These are phyloP conservation scores for Pseudofabraea citricarpa DNA, from an alignment of 2,329 filamentous ascomycete species.

Conservation along the genomic window DNA sequence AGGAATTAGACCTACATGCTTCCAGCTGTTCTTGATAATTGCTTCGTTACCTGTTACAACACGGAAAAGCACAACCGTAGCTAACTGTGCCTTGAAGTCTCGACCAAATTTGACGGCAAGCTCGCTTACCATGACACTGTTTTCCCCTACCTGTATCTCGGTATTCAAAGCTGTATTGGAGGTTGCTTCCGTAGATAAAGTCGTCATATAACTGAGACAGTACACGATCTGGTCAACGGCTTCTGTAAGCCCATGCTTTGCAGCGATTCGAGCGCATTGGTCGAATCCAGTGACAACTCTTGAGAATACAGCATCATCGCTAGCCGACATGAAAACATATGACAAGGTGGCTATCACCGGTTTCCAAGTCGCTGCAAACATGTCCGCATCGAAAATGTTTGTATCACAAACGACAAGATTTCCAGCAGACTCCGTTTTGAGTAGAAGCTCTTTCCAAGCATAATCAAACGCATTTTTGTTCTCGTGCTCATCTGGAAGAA, in stretches of 20 bases:
- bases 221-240: slow-evolving; percentile 91
- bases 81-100: slow-evolving; percentile 89
- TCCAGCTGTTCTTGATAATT: slow-evolving; percentile 73
- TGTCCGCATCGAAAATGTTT: slow-evolving; percentile 93
- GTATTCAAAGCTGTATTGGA: slow-evolving; percentile 89
- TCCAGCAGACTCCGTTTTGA: slow-evolving; percentile 75
- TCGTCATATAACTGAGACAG: slow-evolving; percentile 86
- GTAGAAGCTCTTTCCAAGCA: slow-evolving; percentile 89
- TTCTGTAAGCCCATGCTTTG: slow-evolving; percentile 76
- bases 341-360: slow-evolving; percentile 92
- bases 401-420: slow-evolving; percentile 77
- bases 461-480: slow-evolving; percentile 96
- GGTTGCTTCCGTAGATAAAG: slow-evolving; percentile 68
- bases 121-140: slow-evolving; percentile 97
- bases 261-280: slow-evolving; percentile 89
- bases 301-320: slow-evolving; percentile 91
- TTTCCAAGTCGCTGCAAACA: slow-evolving; percentile 95
- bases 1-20: slow-evolving; percentile 52
- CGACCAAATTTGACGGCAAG: slow-evolving; percentile 92
- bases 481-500: slow-evolving; percentile 93
- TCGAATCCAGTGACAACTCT: slow-evolving; percentile 92
- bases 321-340: slow-evolving; percentile 98
- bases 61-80: slow-evolving; percentile 91
- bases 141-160: slow-evolving; percentile 86
- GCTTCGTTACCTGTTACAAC: slow-evolving; percentile 82